These are phyloP conservation scores for Beauveria rudraprayagi DNA, from an alignment of 2,329 filamentous ascomycete species.

Conservation along the genomic window DNA sequence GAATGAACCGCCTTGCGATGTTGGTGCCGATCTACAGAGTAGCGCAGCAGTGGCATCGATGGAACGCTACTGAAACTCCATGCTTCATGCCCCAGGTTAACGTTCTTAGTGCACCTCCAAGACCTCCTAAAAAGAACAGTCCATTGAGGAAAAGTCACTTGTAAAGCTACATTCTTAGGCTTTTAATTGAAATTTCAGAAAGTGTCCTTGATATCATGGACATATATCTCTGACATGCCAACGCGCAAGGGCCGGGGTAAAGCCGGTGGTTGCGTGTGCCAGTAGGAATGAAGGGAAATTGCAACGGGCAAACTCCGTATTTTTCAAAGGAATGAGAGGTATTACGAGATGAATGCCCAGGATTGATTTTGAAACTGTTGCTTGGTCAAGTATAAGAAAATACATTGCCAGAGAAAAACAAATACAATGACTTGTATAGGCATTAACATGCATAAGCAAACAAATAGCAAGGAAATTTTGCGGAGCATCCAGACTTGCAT, in stretches of 20 bases:
- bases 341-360: neutral
- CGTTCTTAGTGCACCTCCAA: neutral
- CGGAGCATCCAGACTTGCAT: neutral
- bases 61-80: conserved; percentile 1
- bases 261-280: too few species aligned
- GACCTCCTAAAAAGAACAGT: neutral
- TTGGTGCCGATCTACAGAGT: neutral
- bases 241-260: too few species aligned
- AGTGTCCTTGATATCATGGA: too few species aligned
- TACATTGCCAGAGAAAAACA: neutral
- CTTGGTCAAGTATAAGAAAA: neutral
- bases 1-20: neutral
- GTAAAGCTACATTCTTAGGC: too few species aligned
- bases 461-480: neutral
- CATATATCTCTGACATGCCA: too few species aligned
- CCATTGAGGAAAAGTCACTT: too few species aligned
- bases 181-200: too few species aligned
- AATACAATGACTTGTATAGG: neutral
- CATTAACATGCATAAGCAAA: neutral
- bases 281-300: too few species aligned
- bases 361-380: too few species aligned
- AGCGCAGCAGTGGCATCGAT: neutral
- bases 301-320: too few species aligned
- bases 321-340: neutral
- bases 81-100: neutral